Percentiles rank a stretch among this genome's conserved stretches.
Conservation (phyloP, 306 rosid genomes). For the Trifolium pratense region DNA sequence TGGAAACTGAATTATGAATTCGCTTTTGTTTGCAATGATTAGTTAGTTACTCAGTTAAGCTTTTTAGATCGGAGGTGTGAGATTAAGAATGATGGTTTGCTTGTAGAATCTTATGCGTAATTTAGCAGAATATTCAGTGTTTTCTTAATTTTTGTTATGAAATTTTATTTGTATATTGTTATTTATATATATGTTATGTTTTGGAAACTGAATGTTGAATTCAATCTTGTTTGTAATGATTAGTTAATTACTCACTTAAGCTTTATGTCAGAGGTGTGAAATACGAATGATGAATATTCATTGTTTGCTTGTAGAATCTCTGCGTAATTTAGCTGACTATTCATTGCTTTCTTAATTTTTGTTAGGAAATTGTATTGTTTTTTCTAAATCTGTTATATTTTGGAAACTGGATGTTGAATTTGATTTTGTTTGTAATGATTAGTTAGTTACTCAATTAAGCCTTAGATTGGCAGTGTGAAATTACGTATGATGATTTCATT, state of each 20-base stretch:
- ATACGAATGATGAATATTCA: no score
- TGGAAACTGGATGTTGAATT: not conserved
- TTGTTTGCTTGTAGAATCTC: constrained; percentile 6
- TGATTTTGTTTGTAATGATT: constrained; percentile 19
- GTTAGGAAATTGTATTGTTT: constrained; percentile 6
- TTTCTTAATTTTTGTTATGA: not conserved
- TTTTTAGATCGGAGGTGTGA: constrained; percentile 38
- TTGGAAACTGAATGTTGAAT: constrained; percentile 1
- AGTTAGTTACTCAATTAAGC: constrained; percentile 26
- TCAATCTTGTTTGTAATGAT: constrained; percentile 13
- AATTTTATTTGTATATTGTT: not conserved
- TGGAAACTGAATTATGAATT: not conserved
- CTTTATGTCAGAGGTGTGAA: not conserved
- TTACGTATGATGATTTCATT: constrained; percentile 38
- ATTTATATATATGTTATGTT: constrained; percentile 19
- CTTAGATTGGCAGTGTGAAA: constrained; percentile 40
- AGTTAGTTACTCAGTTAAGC: constrained; percentile 23
- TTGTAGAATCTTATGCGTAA: not conserved
- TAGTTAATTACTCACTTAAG: constrained; percentile 25
- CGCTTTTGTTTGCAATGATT: constrained; percentile 12
- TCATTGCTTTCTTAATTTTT: constrained; percentile 3
- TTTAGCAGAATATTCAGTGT: not conserved
- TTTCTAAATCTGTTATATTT: constrained; percentile 29
- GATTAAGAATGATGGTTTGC: constrained; percentile 31
- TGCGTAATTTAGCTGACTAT: not conserved